Conservation (phyloP, 176 grass and related monocot genomes). For the sorghum (Sorghum bicolor) region Sorghum_bicolor_NCBIv3 NC_012873.2:52410501-52411000, state of each 20-base stretch:
- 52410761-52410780: neutral
- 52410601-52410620: neutral
- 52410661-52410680: neutral
- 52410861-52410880: conserved; percentile 3
- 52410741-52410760: neutral
- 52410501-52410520: neutral
- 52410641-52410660: neutral
- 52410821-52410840: neutral
- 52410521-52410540: neutral
- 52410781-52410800: neutral
- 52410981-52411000: neutral
- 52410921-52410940: neutral
- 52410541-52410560: neutral
- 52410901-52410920: neutral
- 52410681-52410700: neutral
- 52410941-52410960: neutral
- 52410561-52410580: neutral
- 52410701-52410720: neutral
- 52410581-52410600: neutral
- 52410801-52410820: neutral
- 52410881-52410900: neutral
- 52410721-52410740: neutral
- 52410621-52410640: neutral
- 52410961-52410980: neutral
- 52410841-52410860: neutral